Base-by-base conservation (phyloP, 257 asterid genomes). In the Capsicum rhomboideum region DNA sequence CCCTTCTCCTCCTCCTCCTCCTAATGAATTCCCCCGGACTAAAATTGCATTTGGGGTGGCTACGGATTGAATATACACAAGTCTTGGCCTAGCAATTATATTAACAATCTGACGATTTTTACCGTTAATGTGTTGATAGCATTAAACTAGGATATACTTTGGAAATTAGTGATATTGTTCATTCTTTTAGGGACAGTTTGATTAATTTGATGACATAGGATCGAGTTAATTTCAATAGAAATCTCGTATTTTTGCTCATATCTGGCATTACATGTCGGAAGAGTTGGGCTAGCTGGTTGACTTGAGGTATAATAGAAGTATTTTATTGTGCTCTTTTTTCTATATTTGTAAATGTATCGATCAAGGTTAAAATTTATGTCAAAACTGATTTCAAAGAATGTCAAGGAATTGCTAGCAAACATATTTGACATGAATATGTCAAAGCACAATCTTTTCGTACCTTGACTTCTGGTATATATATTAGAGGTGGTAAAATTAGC, bases 21-120 rank as follows among this genome's bases (percentile, higher is more conserved):
- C n/a, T n/a, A n/a, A n/a, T n/a, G n/a, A n/a, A n/a, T n/a, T n/a
- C n/a, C n/a, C n/a, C n/a, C 23, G 8, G 2, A 1, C 13, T 31
- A 17, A 31, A 31, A 17, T 80, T 28, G 58, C 71, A 34, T 80
- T 42, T 79, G 67, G 89, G 78, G 74, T 82, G 83, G 80, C 20
- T 58, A 58, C 2, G 55, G 2, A 11, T 78, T 58, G 74, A 55
- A 37, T 58, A 53, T 18, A 6, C 10, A 16, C 6, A 61, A 59
- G 34, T 16, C 74, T 9, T 28, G 21, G 4, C 13, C 18, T 14
- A 29, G 2, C 46, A 6, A 29, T 16, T 67, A 17, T 66, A 28
- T 64, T 28, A 67, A 31, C 26, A 67, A 16, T 31, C 49, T 64
- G 17, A 28, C 72, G 11, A 64, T 31, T 1, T 31, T 1, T 28